These are phyloP conservation scores for Eucalyptus microcorys DNA, from an alignment of 345 rosid species.

Conservation along the genomic window DNA sequence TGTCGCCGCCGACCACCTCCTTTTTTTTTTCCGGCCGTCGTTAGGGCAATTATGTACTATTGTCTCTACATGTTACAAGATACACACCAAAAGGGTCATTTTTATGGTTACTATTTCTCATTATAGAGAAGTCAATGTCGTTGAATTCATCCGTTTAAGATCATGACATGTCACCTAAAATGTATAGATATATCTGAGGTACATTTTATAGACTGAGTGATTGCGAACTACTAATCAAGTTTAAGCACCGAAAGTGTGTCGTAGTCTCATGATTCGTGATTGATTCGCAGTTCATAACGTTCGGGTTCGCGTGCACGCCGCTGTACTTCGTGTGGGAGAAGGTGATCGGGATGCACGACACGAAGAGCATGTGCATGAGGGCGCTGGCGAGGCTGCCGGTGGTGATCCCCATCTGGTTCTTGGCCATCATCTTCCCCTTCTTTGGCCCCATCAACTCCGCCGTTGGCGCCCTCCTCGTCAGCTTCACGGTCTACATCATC, in stretches of 20 bases:
- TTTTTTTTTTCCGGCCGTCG: neutral
- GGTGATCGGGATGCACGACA: slow-evolving; percentile 97
- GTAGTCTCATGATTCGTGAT: neutral
- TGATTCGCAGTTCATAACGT: slow-evolving; percentile 75
- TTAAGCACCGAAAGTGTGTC: neutral
- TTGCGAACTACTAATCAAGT: neutral
- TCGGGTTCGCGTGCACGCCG: slow-evolving; percentile 97
- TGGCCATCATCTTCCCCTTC: slow-evolving; percentile 96
- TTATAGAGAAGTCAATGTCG: neutral
- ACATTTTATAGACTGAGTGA: fast-evolving
- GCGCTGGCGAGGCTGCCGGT: slow-evolving; percentile 89
- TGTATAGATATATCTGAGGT: neutral
- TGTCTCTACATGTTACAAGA: neutral
- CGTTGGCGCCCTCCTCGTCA: slow-evolving; percentile 93
- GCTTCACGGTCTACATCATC: slow-evolving; percentile 97
- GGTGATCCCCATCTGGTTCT: slow-evolving; percentile 95
- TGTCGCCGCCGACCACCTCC: no score
- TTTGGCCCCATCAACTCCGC: slow-evolving; percentile 98
- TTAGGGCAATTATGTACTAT: neutral
- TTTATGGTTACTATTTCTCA: neutral
- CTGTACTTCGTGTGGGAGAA: slow-evolving; percentile 99
- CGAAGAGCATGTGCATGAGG: slow-evolving; percentile 74
- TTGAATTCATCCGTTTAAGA: neutral
- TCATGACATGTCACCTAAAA: neutral
- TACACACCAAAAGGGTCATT: neutral